Evolutionary conservation across 2,329 filamentous ascomycete genomes (phyloP), one percentile per base, ranked within the genome.

Genomic region (Leptographium lundbergii): DNA sequence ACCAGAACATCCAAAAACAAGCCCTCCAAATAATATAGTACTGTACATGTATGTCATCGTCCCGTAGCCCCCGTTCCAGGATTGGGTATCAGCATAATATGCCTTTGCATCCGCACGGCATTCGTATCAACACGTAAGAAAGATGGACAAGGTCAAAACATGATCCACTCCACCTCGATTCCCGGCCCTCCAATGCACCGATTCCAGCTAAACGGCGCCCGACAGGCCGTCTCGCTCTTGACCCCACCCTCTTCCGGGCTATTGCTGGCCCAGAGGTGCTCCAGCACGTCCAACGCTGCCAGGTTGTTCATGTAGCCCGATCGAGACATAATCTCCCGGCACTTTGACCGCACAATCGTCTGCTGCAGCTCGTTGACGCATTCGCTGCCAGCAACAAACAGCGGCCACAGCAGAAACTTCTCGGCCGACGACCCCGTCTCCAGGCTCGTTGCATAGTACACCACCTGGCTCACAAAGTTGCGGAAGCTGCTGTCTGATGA

Each of bases 301-400:
- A 95, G 79, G 69, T 96, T 96, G 73, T 96, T 96, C 77, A 91
- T 89, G 73, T 96, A 96, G 1, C 91, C 91, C 58, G 88, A 92
- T 64, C 92, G 87, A 34, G 84, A 82, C 77, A 92, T 91, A 64
- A 96, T 92, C 68, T 92, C 90, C 52, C 85, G 79, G 73, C 90
- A 95, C 65, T 91, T 86, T 64, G 83, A 79, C 57, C 91, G 84
- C 57, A 96, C 87, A 60, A 91, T 82, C 60, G 82, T 81, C 63
- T 91, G 87, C 67, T 96, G 88, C 56, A 85, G 76, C 66, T 88
- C 84, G 64, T 89, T 87, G 63, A 94, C 86, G 66, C 90, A 95
- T 74, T 96, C 92, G 25, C 89, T 91, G 24, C 91, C 91, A 1
- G 87, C 85, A 57, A 96, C 87, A 69, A 96, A 96, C 3, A 96